phyloP scores from a whole-genome alignment of 768 basidiomycete genomes.

The Favolaschia claudopus region DNA sequence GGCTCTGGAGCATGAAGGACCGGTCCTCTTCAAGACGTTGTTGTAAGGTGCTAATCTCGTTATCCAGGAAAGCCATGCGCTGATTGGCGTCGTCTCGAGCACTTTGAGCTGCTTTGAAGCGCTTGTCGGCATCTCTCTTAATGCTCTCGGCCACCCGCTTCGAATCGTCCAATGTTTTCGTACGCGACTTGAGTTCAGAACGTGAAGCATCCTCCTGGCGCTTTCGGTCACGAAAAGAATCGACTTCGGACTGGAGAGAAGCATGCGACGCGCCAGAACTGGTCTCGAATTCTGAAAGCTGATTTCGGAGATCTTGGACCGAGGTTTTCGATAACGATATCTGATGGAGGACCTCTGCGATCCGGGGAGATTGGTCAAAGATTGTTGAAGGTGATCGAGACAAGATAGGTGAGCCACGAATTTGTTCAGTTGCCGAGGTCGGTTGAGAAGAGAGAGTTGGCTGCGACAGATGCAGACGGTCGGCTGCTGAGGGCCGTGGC shows the following conservation, averaged over 20 bases:
- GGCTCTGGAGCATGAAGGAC: conserved; percentile 55
- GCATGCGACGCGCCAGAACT: conserved; percentile 66
- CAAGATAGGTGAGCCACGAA: conserved; percentile 38
- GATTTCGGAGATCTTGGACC: conserved; percentile 72
- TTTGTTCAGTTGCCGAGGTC: conserved; percentile 36
- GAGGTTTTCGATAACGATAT: conserved; percentile 68
- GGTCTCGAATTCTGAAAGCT: conserved; percentile 69
- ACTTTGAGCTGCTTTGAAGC: conserved; percentile 72
- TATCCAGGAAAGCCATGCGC: conserved; percentile 64
- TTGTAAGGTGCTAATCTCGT: conserved; percentile 65
- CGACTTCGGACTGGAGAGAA: conserved; percentile 76
- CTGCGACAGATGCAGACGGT: conserved; percentile 34
- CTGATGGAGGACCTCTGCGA: conserved; percentile 79
- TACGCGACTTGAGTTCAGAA: conserved; percentile 80
- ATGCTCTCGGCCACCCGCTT: conserved; percentile 82
- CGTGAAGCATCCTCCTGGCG: conserved; percentile 84
- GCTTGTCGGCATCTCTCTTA: conserved; percentile 89
- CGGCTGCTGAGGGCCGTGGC: conserved; percentile 50
- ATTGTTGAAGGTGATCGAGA: conserved; percentile 51
- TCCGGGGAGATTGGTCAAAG: conserved; percentile 72
- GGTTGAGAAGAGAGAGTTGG: conserved; percentile 38
- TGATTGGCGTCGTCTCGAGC: conserved; percentile 68
- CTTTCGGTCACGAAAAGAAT: conserved; percentile 74
- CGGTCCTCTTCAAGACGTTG: conserved; percentile 64
- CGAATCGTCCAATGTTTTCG: conserved; percentile 86